Conservation (phyloP, 1,284 basidiomycete species). For the Apiotrichum gamsii region DNA sequence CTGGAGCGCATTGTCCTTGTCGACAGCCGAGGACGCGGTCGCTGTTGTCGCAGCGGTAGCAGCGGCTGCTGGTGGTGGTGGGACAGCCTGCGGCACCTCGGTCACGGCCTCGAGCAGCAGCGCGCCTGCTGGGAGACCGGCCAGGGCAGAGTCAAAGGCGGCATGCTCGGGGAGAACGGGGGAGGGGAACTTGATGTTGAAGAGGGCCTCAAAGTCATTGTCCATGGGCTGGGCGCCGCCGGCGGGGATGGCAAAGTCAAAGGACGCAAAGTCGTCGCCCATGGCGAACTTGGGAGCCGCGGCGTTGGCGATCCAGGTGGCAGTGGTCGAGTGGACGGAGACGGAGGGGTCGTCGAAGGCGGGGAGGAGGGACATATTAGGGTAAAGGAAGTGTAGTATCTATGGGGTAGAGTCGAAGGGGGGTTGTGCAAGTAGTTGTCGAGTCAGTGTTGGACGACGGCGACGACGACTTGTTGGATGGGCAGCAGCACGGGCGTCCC, state of each 20-base stretch:
- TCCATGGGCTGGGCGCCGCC: not conserved
- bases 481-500: no score
- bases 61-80: not conserved
- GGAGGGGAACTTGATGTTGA: slow-evolving; percentile 7
- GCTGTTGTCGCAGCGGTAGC: not conserved
- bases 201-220: slow-evolving; percentile 4
- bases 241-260: slow-evolving; percentile 1
- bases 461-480: no score
- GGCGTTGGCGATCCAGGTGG: slow-evolving; percentile 6
- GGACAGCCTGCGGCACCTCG: not conserved
- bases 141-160: slow-evolving; percentile 11
- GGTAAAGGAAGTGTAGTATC: no score
- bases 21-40: not conserved
- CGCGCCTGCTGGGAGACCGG: not conserved
- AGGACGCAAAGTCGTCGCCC: slow-evolving; percentile 1
- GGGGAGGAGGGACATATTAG: slow-evolving; percentile 8
- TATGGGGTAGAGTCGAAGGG: no score
- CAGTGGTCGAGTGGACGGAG: slow-evolving; percentile 4
- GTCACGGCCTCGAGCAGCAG: not conserved
- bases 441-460: no score
- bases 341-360: slow-evolving; percentile 11
- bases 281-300: slow-evolving; percentile 7
- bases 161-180: slow-evolving; percentile 3
- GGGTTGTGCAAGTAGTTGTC: no score
- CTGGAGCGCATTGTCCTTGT: slow-evolving; percentile 10